Conservation (phyloP, 805 yeast genomes). For the Huiozyma naganishii region DNA sequence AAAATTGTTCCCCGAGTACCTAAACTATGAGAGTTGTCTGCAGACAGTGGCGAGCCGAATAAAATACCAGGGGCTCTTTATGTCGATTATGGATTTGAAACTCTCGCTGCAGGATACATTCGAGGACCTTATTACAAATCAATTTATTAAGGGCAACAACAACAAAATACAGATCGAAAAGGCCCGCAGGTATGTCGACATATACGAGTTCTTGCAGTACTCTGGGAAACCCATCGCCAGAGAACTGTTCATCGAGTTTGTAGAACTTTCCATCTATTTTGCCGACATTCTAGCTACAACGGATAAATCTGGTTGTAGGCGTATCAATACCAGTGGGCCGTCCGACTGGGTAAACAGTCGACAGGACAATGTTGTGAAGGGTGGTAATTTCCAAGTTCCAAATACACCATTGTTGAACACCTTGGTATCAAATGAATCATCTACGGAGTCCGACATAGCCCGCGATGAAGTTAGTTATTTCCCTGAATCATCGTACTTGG, state of each 20-base stretch:
- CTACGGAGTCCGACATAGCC: not conserved
- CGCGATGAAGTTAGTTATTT: conserved; percentile 8
- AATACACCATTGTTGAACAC: no score
- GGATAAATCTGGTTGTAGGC: conserved; percentile 5
- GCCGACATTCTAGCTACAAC: conserved; percentile 18
- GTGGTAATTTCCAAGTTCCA: no score
- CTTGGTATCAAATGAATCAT: no score
- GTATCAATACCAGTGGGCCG: no score
- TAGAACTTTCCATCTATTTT: conserved; percentile 34
- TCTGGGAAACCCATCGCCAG: conserved; percentile 51
- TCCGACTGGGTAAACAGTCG: no score
- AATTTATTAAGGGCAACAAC: conserved; percentile 11
- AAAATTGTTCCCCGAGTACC: conserved; percentile 30
- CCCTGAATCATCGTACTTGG: conserved; percentile 9
- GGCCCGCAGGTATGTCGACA: conserved; percentile 31
- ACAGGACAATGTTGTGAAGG: no score
- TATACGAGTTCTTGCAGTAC: conserved; percentile 61
- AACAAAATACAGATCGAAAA: conserved; percentile 7
- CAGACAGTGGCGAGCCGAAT: conserved; percentile 51
- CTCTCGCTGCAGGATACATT: conserved; percentile 20
- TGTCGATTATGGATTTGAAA: conserved; percentile 26
- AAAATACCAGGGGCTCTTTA: conserved; percentile 35
- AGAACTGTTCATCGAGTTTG: conserved; percentile 48
- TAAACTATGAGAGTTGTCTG: conserved; percentile 42
- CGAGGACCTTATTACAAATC: conserved; percentile 14